Percentiles rank a stretch among this genome's conserved stretches.
Evolutionary conservation across 768 basidiomycete species (phyloP).

Genomic region (Asterophora lycoperdoides): DNA sequence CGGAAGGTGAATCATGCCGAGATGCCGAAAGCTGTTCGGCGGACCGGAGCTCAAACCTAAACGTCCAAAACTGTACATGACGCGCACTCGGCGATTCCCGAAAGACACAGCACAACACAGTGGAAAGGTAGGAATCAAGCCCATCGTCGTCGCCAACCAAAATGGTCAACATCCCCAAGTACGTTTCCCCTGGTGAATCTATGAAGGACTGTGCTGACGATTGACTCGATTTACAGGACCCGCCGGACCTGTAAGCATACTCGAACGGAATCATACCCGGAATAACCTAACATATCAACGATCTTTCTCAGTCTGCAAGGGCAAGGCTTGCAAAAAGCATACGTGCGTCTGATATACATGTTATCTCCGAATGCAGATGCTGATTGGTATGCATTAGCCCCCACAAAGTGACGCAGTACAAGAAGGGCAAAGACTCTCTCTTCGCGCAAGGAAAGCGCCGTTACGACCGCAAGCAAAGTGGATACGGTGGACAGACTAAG

Average conservation of each 20-base stretch:
- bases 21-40: neutral
- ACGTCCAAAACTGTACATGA: slow-evolving; percentile 35
- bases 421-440: slow-evolving; percentile 98
- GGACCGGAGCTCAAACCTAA: slow-evolving; percentile 27
- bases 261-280: neutral
- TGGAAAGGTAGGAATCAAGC: slow-evolving; percentile 18
- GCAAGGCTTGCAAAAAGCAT: slow-evolving; percentile 95
- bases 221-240: slow-evolving; percentile 46
- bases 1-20: too few species aligned
- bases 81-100: slow-evolving; percentile 32
- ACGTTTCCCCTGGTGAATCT: slow-evolving; percentile 27
- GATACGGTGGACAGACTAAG: slow-evolving; percentile 99
- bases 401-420: slow-evolving; percentile 99
- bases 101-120: slow-evolving; percentile 27
- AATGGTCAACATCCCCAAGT: slow-evolving; percentile 98
- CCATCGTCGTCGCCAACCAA: slow-evolving; percentile 44
- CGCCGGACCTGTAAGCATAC: slow-evolving; percentile 88
- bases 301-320: slow-evolving; percentile 74
- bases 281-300: slow-evolving; percentile 7
- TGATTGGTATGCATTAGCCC: slow-evolving; percentile 49
- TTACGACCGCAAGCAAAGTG: slow-evolving; percentile 98
- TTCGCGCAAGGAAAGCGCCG: slow-evolving; percentile 99
- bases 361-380: neutral
- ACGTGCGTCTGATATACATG: slow-evolving; percentile 55
- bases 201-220: slow-evolving; percentile 10